Evolutionary conservation across 2,329 filamentous ascomycete species (phyloP).

Genomic region (Blastomyces parvus): DNA sequence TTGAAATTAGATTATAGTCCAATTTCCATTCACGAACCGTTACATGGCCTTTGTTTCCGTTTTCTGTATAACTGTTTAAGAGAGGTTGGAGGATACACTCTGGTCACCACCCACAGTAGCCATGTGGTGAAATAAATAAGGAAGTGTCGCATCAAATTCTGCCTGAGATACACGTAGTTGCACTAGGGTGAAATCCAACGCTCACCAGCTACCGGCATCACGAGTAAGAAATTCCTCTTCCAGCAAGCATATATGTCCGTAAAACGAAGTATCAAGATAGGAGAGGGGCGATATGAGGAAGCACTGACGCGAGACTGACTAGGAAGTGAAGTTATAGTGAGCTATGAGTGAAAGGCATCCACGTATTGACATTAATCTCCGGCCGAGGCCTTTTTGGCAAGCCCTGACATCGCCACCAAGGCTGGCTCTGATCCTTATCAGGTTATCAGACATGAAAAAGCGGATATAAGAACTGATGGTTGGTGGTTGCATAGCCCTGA

Average conservation of each 20-base stretch:
- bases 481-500: no score
- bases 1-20: background rate
- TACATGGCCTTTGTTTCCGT: background rate
- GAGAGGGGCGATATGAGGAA: no score
- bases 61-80: background rate
- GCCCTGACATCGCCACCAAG: no score
- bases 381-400: no score
- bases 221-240: no score
- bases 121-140: no score
- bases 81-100: background rate
- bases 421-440: background rate
- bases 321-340: background rate
- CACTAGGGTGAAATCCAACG: background rate
- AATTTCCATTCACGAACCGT: background rate
- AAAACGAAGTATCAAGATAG: no score
- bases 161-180: background rate
- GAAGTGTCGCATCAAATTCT: background rate
- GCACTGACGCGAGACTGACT: background rate
- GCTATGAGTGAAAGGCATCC: background rate
- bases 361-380: no score
- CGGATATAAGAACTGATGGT: no score
- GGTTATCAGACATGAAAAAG: background rate
- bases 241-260: no score
- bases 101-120: background rate
- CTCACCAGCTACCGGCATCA: background rate